Evolutionary conservation across 129 eudicot species (phyloP).

Genomic region (Saposhnikovia divaricata): DNA sequence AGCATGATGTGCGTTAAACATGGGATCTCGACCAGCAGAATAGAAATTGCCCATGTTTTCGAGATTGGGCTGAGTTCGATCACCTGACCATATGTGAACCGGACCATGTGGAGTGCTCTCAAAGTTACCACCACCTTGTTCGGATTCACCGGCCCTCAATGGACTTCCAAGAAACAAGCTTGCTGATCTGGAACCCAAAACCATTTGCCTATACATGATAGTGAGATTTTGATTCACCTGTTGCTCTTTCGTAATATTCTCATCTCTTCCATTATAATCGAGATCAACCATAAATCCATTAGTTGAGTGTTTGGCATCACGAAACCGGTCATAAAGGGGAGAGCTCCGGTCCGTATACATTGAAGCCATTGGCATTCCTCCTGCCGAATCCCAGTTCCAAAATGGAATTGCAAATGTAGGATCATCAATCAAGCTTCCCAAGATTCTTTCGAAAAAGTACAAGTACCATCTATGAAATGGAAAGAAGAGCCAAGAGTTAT

Average conservation of each 20-base stretch:
- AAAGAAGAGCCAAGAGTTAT: conserved; percentile 42
- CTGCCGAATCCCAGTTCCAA: conserved; percentile 48
- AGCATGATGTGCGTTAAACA: conserved; percentile 45
- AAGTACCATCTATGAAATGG: conserved; percentile 47
- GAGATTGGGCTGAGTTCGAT: conserved; percentile 17
- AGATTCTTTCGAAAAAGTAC: conserved; percentile 32
- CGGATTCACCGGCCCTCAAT: conserved; percentile 25
- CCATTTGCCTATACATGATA: conserved; percentile 47
- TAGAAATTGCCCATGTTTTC: conserved; percentile 60
- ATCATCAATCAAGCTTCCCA: conserved; percentile 31
- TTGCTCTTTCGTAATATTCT: conserved; percentile 1
- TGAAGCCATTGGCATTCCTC: conserved; percentile 41
- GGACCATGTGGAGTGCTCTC: conserved; percentile 41
- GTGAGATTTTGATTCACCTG: conserved; percentile 28
- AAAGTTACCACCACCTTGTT: conserved; percentile 33
- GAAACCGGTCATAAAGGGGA: conserved; percentile 28
- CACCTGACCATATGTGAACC: conserved; percentile 43
- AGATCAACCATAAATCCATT: conserved; percentile 29
- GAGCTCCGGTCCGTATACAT: conserved; percentile 24
- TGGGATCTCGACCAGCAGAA: conserved; percentile 57
- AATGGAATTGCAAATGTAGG: conserved; percentile 46
- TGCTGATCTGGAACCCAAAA: conserved; percentile 26
- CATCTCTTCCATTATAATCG: conserved; percentile 22
- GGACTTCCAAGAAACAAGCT: conserved; percentile 31
- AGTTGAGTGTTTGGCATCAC: conserved; percentile 35